Percentiles rank a stretch among this genome's conserved stretches.
Conservation (phyloP, 2,329 filamentous ascomycete genomes). For the Dendryphion nanum region DNA sequence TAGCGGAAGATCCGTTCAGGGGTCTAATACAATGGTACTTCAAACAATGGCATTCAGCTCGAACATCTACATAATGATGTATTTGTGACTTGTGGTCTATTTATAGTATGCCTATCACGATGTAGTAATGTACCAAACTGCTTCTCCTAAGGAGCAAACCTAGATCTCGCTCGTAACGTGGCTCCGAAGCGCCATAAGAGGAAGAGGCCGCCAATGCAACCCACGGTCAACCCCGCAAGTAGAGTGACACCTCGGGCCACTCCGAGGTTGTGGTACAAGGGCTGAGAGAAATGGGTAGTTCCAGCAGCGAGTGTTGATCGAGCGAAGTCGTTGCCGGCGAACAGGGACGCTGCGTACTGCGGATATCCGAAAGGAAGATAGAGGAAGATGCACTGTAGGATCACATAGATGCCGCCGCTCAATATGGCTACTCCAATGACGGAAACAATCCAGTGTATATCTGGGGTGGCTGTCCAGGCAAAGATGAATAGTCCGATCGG, state of each 20-base stretch:
- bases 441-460: slow-evolving; percentile 55
- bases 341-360: slow-evolving; percentile 48
- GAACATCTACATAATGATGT: no score
- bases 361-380: slow-evolving; percentile 65
- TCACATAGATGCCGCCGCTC: slow-evolving; percentile 43
- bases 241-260: slow-evolving; percentile 58
- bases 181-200: slow-evolving; percentile 51
- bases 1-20: no score
- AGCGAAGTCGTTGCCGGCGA: slow-evolving; percentile 65
- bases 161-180: slow-evolving; percentile 29
- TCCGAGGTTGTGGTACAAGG: slow-evolving; percentile 60
- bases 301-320: slow-evolving; percentile 57
- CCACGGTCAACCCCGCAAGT: slow-evolving; percentile 46
- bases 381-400: slow-evolving; percentile 54
- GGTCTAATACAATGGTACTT: no score
- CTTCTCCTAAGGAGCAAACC: slow-evolving; percentile 32
- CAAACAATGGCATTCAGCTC: no score
- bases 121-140: no score
- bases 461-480: slow-evolving; percentile 60
- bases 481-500: slow-evolving; percentile 11
- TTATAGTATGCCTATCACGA: no score
- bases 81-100: no score
- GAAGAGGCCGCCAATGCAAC: slow-evolving; percentile 57
- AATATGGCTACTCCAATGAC: slow-evolving; percentile 53
- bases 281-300: slow-evolving; percentile 59